A percentile compares a stretch with the other conserved stretches of the same genome.
phyloP scores from a whole-genome alignment of 345 rosid genomes.

The Stellera chamaejasme region DNA sequence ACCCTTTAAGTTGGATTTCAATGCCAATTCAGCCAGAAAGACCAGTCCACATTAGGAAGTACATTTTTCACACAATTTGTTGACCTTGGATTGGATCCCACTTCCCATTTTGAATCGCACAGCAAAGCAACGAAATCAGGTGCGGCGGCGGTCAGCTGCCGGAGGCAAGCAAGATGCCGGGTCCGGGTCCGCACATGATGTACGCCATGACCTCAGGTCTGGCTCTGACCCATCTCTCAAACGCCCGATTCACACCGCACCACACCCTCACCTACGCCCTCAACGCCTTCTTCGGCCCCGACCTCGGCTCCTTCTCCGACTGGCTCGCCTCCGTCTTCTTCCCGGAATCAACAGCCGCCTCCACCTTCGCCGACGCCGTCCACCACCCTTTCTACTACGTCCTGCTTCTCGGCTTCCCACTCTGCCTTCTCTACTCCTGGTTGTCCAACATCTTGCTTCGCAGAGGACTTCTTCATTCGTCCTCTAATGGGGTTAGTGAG shows the following conservation, averaged over 20 bases:
- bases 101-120: no score
- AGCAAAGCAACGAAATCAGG: not conserved
- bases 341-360: slow-evolving; percentile 21
- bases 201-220: slow-evolving; percentile 58
- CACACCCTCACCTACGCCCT: slow-evolving; percentile 47
- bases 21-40: no score
- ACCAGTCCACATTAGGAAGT: no score
- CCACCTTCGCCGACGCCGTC: slow-evolving; percentile 32
- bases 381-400: slow-evolving; percentile 53
- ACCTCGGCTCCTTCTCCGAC: slow-evolving; percentile 63
- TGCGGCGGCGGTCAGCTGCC: not conserved
- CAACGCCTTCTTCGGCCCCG: slow-evolving; percentile 77
- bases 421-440: slow-evolving; percentile 42
- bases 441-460: slow-evolving; percentile 33
- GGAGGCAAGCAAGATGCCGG: slow-evolving; percentile 34
- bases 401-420: slow-evolving; percentile 46
- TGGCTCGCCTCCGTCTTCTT: slow-evolving; percentile 45
- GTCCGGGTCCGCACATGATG: slow-evolving; percentile 70
- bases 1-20: no score
- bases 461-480: slow-evolving; percentile 40
- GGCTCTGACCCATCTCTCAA: slow-evolving; percentile 35
- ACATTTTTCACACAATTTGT: no score
- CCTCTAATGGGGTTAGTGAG: slow-evolving; percentile 39
- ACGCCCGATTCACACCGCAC: slow-evolving; percentile 50
- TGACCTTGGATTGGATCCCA: no score